Conservation (phyloP, 2,329 filamentous ascomycete species). For the Sphaerulina musiva region DNA sequence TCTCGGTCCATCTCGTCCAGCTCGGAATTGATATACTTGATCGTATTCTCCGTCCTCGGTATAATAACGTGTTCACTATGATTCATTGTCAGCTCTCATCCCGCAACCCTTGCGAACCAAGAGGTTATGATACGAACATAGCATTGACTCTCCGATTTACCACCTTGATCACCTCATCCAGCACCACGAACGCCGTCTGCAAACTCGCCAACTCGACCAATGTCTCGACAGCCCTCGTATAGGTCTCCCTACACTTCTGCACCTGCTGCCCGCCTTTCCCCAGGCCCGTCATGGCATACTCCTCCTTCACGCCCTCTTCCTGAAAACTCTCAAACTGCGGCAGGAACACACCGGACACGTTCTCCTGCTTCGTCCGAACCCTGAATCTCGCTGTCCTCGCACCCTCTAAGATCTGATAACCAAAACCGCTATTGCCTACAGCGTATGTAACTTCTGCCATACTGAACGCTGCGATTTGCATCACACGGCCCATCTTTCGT, state of each 20-base stretch:
- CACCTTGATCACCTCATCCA: constrained; percentile 98
- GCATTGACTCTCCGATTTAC: constrained; percentile 97
- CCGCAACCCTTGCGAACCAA: background rate
- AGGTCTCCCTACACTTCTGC: constrained; percentile 89
- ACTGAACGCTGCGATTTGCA: constrained; percentile 98
- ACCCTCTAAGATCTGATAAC: constrained; percentile 95
- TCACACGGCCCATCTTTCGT: constrained; percentile 97
- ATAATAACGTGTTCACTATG: constrained; percentile 85
- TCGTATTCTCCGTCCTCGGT: constrained; percentile 96
- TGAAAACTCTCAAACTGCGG: constrained; percentile 89
- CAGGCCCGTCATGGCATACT: constrained; percentile 91
- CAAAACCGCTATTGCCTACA: constrained; percentile 80
- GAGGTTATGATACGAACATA: constrained; percentile 55
- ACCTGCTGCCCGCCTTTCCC: constrained; percentile 98
- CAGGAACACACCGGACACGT: constrained; percentile 92
- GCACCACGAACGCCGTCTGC: constrained; percentile 94
- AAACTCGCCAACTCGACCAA: constrained; percentile 90
- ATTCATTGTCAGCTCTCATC: constrained; percentile 18
- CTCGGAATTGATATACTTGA: constrained; percentile 99
- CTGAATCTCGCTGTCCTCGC: constrained; percentile 89
- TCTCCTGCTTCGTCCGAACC: constrained; percentile 91
- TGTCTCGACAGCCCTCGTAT: constrained; percentile 90
- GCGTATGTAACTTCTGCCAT: constrained; percentile 96
- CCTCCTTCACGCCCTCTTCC: constrained; percentile 81
- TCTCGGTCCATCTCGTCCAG: constrained; percentile 95